phyloP scores from a whole-genome alignment of 495 filamentous ascomycete species.

The Penicillium cosmopolitanum region DNA sequence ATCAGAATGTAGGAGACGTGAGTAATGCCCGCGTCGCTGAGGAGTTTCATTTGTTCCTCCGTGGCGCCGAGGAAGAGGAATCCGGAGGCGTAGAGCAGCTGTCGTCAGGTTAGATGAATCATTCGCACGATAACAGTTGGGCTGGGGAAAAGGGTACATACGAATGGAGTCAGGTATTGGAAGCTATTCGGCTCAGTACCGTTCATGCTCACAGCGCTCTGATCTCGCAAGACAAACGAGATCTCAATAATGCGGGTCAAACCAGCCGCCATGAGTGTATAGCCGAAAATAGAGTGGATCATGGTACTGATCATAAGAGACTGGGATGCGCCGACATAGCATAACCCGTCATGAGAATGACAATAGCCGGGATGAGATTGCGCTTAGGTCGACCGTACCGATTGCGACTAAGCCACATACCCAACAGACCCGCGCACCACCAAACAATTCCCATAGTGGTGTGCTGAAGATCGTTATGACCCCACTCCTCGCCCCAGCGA shows the following conservation, averaged over 20 bases:
- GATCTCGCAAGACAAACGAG: constrained; percentile 80
- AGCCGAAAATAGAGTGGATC: constrained; percentile 92
- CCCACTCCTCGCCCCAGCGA: constrained; percentile 88
- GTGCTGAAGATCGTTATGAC: constrained; percentile 94
- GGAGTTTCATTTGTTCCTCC: constrained; percentile 88
- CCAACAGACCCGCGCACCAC: constrained; percentile 92
- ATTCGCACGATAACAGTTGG: constrained; percentile 5
- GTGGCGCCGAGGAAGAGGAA: constrained; percentile 98
- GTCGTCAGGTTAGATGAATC: constrained; percentile 18
- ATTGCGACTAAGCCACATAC: constrained; percentile 86
- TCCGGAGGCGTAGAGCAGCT: constrained; percentile 91
- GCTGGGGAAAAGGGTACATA: constrained; percentile 53
- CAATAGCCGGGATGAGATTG: constrained; percentile 89
- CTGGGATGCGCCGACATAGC: constrained; percentile 89
- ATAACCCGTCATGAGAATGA: constrained; percentile 92
- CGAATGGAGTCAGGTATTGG: constrained; percentile 89
- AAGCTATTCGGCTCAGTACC: constrained; percentile 79
- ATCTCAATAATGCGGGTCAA: constrained; percentile 86
- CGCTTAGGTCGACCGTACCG: constrained; percentile 84
- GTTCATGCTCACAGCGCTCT: constrained; percentile 56
- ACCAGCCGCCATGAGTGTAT: constrained; percentile 91
- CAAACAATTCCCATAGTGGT: constrained; percentile 97
- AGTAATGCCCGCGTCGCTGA: constrained; percentile 72
- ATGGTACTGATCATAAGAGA: constrained; percentile 78
- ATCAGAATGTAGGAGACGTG: constrained; percentile 92